phyloP scores from a whole-genome alignment of 2,329 filamentous ascomycete species.

The Aspergillus niger region DNA sequence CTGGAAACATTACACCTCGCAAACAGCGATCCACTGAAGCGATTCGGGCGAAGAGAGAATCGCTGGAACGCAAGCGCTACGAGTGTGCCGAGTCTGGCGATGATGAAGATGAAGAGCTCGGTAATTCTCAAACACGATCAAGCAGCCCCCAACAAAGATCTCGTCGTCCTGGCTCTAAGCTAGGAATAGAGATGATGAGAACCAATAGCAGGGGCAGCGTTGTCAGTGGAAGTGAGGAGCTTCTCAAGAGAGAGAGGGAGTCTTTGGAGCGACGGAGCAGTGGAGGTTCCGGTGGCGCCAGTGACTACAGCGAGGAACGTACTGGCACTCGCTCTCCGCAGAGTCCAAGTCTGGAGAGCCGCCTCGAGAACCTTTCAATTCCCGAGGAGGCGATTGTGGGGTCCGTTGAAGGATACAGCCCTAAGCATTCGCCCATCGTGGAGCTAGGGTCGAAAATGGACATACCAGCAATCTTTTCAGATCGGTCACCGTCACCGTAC shows the following conservation, averaged over 20 bases:
- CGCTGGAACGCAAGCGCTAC: conserved; percentile 68
- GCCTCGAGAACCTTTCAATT: conserved; percentile 37
- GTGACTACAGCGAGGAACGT: conserved; percentile 26
- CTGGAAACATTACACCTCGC: conserved; percentile 53
- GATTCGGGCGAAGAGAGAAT: conserved; percentile 72
- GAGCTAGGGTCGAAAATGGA: conserved; percentile 17
- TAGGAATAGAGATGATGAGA: conserved; percentile 96
- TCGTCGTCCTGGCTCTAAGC: conserved; percentile 75
- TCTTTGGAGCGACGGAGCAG: conserved; percentile 32
- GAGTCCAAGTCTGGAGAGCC: conserved; percentile 32
- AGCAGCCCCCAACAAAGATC: conserved; percentile 55
- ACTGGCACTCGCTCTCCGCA: conserved; percentile 20
- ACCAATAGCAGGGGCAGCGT: conserved; percentile 91
- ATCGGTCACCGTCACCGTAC: conserved; percentile 16
- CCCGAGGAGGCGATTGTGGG: conserved; percentile 35
- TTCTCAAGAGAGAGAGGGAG: conserved; percentile 38
- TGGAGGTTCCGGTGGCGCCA: conserved; percentile 24
- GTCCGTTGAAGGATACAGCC: conserved; percentile 31
- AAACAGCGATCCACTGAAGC: conserved; percentile 72
- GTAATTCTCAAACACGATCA: conserved; percentile 54
- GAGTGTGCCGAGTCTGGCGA: conserved; percentile 87
- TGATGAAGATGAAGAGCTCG: conserved; percentile 91
- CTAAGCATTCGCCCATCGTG: conserved; percentile 23
- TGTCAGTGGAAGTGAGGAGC: conserved; percentile 48
- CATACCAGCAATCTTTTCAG: conserved; percentile 7